Evolutionary conservation across 768 basidiomycete genomes (phyloP).

Genomic region (Clavulina sp.): DNA sequence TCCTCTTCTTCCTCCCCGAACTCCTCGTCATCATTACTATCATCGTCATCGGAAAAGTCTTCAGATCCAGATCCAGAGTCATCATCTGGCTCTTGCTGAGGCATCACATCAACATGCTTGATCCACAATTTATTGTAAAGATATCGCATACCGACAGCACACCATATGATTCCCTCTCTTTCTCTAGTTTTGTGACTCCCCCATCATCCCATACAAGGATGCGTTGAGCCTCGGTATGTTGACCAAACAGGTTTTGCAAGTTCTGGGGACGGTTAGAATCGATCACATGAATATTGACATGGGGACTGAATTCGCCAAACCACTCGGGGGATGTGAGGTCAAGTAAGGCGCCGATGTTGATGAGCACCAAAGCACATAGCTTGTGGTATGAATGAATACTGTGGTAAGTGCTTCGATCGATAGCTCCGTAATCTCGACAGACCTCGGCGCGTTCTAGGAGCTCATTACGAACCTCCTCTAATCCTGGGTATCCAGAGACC

Average conservation of each 20-base stretch:
- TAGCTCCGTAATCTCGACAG: constrained; percentile 13
- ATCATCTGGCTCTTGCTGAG: constrained; percentile 45
- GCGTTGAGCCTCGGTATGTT: constrained; percentile 36
- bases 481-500: constrained; percentile 65
- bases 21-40: constrained; percentile 20
- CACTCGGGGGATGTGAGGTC: constrained; percentile 59
- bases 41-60: constrained; percentile 30
- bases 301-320: constrained; percentile 53
- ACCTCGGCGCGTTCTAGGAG: constrained; percentile 54
- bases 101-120: constrained; percentile 1
- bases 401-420: neutral
- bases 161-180: constrained; percentile 72
- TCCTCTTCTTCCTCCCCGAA: constrained; percentile 14
- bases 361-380: constrained; percentile 77
- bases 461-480: constrained; percentile 48
- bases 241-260: constrained; percentile 67
- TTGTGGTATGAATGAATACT: constrained; percentile 16
- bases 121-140: neutral
- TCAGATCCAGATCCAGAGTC: constrained; percentile 31
- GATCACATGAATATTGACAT: constrained; percentile 74
- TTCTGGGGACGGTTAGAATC: constrained; percentile 87
- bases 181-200: constrained; percentile 45
- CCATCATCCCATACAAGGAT: constrained; percentile 92
- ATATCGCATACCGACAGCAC: constrained; percentile 44
- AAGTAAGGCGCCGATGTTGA: constrained; percentile 82